Base-by-base conservation (phyloP, 805 yeast species). In the Ogataea methylovora region DNA sequence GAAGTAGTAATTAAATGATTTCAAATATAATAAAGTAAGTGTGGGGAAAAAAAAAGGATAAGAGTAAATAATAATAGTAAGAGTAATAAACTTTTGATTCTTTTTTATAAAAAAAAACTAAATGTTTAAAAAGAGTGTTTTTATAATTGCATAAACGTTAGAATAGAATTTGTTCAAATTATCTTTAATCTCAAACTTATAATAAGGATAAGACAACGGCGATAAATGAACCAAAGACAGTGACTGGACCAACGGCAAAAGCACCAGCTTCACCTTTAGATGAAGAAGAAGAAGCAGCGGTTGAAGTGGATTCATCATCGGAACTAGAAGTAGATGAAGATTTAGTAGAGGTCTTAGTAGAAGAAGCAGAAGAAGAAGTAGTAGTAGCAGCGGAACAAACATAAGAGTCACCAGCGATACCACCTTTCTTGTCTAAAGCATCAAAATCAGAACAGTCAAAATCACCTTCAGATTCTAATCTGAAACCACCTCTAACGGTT, bases 401-500 rank as follows among this genome's bases (percentile, higher is more conserved):
- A 70, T 76, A 88, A 51, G 76, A 69, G 70, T 85, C 86, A 76
- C 98, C 98, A 68, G 79, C 86, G 63, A 92, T 79, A 59, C 73
- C 84, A 65, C 94, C 94, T 51, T 72, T 70, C 54, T 67, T 61
- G 73, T 84, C 79, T 58, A 85, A 73, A 36, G 61, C 52, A 61
- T 82, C 73, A 69, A 88, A 85, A 36, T 71, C 67, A 42, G 70
- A 60, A 77, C 98, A 92, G 65, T 86, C 77, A 65, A 85, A 78
- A 53, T 82, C 80, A 58, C 84, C 82, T 28, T 56, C 48, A 41
- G 95, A 72, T 58, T 80, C 81, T 56, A 92, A 71, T 55, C 67
- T 66, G 66, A 88, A 94, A 63, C 95, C 96, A 76, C 98, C 98
- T 59, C 76, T 76, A 52, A 92, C 95, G 54, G 81, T 74, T 51